Evolutionary conservation across 805 yeast genomes (phyloP), one percentile per base, ranked within the genome.

Genomic region (Huiozyma naganishii): DNA sequence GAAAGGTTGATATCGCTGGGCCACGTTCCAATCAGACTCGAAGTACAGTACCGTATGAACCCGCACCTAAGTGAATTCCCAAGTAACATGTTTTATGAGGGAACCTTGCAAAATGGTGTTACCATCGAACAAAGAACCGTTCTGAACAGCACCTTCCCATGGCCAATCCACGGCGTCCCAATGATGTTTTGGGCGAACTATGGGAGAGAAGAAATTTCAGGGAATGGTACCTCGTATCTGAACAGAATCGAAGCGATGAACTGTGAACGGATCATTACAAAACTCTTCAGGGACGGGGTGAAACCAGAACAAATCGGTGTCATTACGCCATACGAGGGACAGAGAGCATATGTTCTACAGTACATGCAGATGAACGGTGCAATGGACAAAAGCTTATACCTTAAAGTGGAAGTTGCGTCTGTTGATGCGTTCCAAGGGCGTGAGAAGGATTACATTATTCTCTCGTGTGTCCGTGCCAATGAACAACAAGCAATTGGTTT

Each of bases 401-500:
- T 70, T 41, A 79, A 76, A 42, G 83, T 89, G 39, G 97, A 89
- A 64, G 88, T 89, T 29, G 87, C 92, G 6, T 83, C 94, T n/a
- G 90, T 92, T 45, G 99, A 92, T 72, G 98, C 97, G 0, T 92
- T 89, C 62, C 99, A 88, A 67, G 97, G 95, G 52, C 97, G 92
- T 63, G 99, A 92, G 59, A 92, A 90, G 62, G 97, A 92, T 51
- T 78, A 94, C 42, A 86, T 92, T 49, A 78, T 92, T 45, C 76
- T 92, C 71, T 88, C 97, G 0, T 90, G 97, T 76, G 99, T 92
- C 6, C 76, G 98, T 58, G 83, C 94, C 27, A 87, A 87, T 58
- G 80, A 77, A 28, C 71, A 71, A 43, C 80, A 79, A 48, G 74
- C 76, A 8, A 83, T 88, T 52, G 96, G 96, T 6, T 87, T 88